Percentiles rank a stretch among this genome's conserved stretches.
phyloP scores from a whole-genome alignment of 768 basidiomycete species.

The Pleurotus tuoliensis region DNA sequence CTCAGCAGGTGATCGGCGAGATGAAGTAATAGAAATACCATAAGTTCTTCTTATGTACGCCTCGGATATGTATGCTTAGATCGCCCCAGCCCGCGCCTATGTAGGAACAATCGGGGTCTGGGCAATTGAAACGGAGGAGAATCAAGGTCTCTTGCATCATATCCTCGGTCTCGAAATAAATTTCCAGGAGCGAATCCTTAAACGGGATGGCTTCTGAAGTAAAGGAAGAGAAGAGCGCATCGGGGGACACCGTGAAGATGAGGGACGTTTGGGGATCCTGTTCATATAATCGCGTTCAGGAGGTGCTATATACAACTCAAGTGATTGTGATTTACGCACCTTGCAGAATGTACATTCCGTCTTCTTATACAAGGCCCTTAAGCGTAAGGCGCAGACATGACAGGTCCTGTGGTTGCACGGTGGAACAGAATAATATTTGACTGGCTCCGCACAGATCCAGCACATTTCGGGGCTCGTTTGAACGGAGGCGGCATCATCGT shows the following conservation, averaged over 20 bases:
- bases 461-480: constrained; percentile 39
- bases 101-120: constrained; percentile 78
- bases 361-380: constrained; percentile 93
- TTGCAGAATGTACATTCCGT: constrained; percentile 95
- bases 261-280: constrained; percentile 72
- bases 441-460: constrained; percentile 93
- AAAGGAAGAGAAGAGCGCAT: constrained; percentile 58
- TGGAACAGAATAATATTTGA: constrained; percentile 86
- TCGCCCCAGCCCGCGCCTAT: constrained; percentile 87
- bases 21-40: constrained; percentile 46
- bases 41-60: constrained; percentile 69
- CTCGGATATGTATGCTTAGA: constrained; percentile 79
- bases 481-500: constrained; percentile 27
- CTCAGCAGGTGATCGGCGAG: not conserved
- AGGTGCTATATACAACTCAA: not conserved
- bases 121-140: constrained; percentile 92
- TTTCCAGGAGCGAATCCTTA: constrained; percentile 70
- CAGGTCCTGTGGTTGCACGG: constrained; percentile 94
- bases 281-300: not conserved
- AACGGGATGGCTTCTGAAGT: constrained; percentile 49
- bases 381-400: constrained; percentile 86
- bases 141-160: constrained; percentile 95
- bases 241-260: constrained; percentile 70
- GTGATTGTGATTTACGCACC: constrained; percentile 36
- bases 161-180: constrained; percentile 85